Evolutionary conservation across 768 basidiomycete genomes (phyloP).

Genomic region (Phylloporus scabripes): DNA sequence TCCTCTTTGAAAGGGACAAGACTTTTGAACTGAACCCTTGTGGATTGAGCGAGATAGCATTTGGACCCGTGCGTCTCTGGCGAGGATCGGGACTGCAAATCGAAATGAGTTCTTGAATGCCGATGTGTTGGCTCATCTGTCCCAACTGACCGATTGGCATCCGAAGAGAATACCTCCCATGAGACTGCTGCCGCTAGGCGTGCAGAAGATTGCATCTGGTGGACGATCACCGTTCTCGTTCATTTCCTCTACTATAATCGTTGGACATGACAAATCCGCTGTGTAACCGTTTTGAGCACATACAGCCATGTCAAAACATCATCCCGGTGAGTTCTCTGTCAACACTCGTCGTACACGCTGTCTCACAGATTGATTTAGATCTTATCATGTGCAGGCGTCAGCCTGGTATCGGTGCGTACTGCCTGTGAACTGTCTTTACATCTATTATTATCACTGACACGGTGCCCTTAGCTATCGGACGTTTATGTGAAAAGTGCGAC

Average conservation of each 20-base stretch:
- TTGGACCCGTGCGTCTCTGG: slow-evolving; percentile 11
- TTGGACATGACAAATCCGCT: too few relatives aligned
- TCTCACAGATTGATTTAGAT: slow-evolving; percentile 45
- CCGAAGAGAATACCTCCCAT: slow-evolving; percentile 66
- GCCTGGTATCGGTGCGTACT: slow-evolving; percentile 82
- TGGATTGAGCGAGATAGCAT: too few relatives aligned
- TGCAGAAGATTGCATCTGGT: slow-evolving; percentile 72
- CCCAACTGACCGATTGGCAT: slow-evolving; percentile 61
- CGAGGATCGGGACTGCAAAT: slow-evolving; percentile 50
- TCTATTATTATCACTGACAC: slow-evolving; percentile 7
- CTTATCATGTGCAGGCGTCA: slow-evolving; percentile 98
- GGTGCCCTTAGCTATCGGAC: slow-evolving; percentile 60
- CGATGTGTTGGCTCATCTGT: slow-evolving; percentile 22
- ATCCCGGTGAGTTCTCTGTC: slow-evolving; percentile 53
- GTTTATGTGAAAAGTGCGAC: slow-evolving; percentile 98
- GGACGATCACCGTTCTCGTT: slow-evolving; percentile 48
- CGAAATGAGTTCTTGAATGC: too few relatives aligned
- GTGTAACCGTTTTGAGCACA: slow-evolving; percentile 2
- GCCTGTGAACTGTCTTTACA: neutral
- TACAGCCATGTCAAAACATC: slow-evolving; percentile 78
- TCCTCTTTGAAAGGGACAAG: too few relatives aligned
- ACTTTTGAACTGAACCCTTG: too few relatives aligned
- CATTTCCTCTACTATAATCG: slow-evolving; percentile 67
- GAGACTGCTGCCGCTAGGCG: slow-evolving; percentile 62
- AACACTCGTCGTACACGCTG: too few relatives aligned